Percentiles rank a stretch among this genome's conserved stretches.
Evolutionary conservation across 177 flowering plant species (phyloP).

Genomic region (Vitis hybrid): DNA sequence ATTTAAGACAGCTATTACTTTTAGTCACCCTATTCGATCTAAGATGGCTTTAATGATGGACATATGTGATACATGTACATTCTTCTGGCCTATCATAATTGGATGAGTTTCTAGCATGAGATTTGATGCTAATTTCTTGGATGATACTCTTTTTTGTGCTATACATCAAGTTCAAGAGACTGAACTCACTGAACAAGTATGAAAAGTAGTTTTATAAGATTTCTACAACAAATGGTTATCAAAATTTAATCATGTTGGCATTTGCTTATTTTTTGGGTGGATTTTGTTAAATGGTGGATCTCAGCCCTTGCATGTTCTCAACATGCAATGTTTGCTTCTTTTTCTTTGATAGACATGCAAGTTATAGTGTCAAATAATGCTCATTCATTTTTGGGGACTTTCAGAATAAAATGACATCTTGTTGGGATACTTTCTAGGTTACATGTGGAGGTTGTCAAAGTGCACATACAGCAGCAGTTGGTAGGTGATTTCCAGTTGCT

Average conservation of each 20-base stretch:
- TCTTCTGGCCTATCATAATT: background rate
- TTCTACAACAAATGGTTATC: background rate
- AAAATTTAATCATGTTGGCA: background rate
- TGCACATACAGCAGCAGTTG: constrained; percentile 96
- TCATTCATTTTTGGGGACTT: constrained; percentile 5
- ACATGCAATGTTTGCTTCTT: background rate
- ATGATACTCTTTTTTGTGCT: background rate
- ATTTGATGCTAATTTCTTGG: background rate
- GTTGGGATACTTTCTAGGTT: constrained; percentile 56
- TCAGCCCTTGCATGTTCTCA: background rate
- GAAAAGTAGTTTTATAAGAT: background rate
- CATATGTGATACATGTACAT: background rate
- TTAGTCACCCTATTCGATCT: background rate
- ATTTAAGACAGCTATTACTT: no score
- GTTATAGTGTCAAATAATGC: background rate
- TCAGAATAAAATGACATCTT: constrained; percentile 26
- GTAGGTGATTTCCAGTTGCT: constrained; percentile 41
- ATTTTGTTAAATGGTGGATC: background rate
- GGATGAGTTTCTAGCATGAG: background rate
- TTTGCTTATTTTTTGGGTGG: background rate
- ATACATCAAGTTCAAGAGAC: background rate
- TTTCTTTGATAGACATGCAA: background rate
- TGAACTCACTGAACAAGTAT: background rate
- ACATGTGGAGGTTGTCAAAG: constrained; percentile 99
- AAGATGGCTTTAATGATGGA: background rate